These are phyloP conservation scores for Colletotrichum phormii DNA, from an alignment of 2,329 filamentous ascomycete species.

Conservation along the genomic window DNA sequence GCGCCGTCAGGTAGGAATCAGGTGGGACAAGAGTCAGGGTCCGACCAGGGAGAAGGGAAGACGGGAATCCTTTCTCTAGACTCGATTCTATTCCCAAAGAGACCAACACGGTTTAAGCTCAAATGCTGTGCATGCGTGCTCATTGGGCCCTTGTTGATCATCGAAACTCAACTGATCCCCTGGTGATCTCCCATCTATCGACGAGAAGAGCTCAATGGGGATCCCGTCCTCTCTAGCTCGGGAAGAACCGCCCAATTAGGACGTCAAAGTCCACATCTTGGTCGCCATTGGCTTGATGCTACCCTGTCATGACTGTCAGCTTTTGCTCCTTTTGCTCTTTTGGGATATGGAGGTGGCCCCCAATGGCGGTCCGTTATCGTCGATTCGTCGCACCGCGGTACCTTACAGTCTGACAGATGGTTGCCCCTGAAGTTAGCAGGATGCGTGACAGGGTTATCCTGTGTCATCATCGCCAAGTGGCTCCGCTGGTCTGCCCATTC, in stretches of 20 bases:
- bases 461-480: not conserved
- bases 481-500: constrained; percentile 18
- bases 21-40: constrained; percentile 8
- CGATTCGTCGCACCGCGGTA: not conserved
- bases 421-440: constrained; percentile 12
- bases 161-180: not conserved
- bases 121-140: not conserved
- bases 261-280: not conserved
- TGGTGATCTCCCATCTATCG: not conserved
- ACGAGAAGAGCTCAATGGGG: not conserved
- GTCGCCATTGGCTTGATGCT: not conserved
- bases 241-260: constrained; percentile 16
- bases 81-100: not conserved
- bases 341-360: not conserved
- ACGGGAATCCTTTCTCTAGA: not conserved
- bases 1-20: constrained; percentile 30
- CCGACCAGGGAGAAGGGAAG: not conserved
- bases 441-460: constrained; percentile 1
- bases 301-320: not conserved
- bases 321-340: not conserved
- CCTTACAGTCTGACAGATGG: constrained; percentile 5
- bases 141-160: not conserved
- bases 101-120: not conserved
- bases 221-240: not conserved
- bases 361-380: constrained; percentile 21